These are phyloP conservation scores for Pythium rishiriense DNA, from an alignment of 352 stramenopile genomes.

Conservation along the genomic window DNA sequence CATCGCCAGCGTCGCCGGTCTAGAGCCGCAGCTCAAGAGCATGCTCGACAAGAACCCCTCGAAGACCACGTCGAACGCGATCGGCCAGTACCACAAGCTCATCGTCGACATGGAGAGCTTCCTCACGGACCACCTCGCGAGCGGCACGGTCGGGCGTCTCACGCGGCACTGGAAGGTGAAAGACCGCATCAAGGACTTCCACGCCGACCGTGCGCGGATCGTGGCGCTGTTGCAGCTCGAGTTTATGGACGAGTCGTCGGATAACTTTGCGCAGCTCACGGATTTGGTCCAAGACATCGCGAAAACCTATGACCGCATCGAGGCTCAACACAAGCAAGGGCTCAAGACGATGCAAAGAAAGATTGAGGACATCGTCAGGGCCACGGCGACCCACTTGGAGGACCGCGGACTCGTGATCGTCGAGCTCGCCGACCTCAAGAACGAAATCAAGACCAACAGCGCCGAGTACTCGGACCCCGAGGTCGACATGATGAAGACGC, in stretches of 20 bases:
- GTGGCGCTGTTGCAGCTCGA: not conserved
- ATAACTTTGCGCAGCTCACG: not conserved
- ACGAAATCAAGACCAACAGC: slow-evolving; percentile 15
- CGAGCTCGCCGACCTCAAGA: slow-evolving; percentile 22
- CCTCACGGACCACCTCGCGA: not conserved
- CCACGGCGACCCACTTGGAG: not conserved
- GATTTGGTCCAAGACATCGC: not conserved
- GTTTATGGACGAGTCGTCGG: not conserved
- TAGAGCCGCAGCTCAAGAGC: not conserved
- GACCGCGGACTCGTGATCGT: not conserved
- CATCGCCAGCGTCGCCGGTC: not conserved
- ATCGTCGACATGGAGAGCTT: not conserved
- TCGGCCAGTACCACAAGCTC: not conserved
- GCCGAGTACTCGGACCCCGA: slow-evolving; percentile 3
- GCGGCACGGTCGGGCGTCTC: not conserved
- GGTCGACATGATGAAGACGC: slow-evolving; percentile 11
- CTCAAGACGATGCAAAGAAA: not conserved
- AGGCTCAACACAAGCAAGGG: not conserved
- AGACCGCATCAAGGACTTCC: not conserved
- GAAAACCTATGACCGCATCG: not conserved
- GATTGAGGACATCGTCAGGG: not conserved
- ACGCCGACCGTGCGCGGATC: slow-evolving; percentile 1
- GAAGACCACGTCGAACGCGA: not conserved
- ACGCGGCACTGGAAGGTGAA: not conserved
- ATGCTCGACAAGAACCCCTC: not conserved